phyloP scores from a whole-genome alignment of 192 early-diverging fungal genomes.

The Coemansia sp. region DNA sequence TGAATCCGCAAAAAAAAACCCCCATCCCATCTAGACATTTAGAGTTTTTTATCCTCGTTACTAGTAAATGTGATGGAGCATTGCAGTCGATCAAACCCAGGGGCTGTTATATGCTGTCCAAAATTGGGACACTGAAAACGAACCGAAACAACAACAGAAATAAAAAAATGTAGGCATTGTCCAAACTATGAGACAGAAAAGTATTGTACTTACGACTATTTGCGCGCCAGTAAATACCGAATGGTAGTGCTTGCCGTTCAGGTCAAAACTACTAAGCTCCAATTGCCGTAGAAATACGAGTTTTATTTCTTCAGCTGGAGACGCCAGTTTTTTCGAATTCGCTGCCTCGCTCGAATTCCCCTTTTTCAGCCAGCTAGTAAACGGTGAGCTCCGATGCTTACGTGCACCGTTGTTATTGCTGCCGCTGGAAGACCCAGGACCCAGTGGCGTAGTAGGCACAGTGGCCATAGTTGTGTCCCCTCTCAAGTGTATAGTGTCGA shows the following conservation, averaged over 20 bases:
- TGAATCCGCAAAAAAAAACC: not conserved
- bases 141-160: not conserved
- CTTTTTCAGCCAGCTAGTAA: conserved; percentile 53
- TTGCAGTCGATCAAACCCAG: conserved; percentile 2
- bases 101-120: not conserved
- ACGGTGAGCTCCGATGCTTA: conserved; percentile 33
- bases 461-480: conserved; percentile 2
- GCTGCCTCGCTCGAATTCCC: conserved; percentile 10
- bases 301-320: conserved; percentile 57
- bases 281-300: conserved; percentile 50
- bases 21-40: not conserved
- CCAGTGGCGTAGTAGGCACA: conserved; percentile 10
- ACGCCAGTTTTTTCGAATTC: conserved; percentile 52
- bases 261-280: conserved; percentile 47
- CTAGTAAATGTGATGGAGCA: not conserved
- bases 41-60: not conserved
- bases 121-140: not conserved
- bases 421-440: not conserved
- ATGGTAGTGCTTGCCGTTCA: conserved; percentile 52
- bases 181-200: not conserved
- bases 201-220: conserved; percentile 48
- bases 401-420: conserved; percentile 9
- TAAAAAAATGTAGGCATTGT: not conserved
- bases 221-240: conserved; percentile 56
- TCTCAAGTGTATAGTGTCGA: not conserved